Base-by-base conservation (phyloP, 352 stramenopile species). In the Phytophthora hibernalis region DNA sequence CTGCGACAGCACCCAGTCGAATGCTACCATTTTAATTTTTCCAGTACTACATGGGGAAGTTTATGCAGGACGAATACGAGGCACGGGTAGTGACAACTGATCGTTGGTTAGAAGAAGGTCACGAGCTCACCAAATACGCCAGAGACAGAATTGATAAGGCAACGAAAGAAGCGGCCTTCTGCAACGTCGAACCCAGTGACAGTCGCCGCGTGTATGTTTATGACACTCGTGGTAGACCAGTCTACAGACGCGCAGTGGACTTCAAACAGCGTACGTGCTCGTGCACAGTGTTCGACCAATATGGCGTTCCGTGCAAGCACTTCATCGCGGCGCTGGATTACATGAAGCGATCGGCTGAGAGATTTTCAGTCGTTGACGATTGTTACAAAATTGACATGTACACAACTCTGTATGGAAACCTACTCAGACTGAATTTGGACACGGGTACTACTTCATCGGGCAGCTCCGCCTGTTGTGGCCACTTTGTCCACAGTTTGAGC, bases 31-130 rank as follows among this genome's bases (percentile, higher is more conserved):
- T 60, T 18, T 40, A 48, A 12, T 40, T 69, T 35, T 54, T 74
- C 22, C 22, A 53, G 18, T 24, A 58, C n/a, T 69, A 65, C 44
- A 70, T 70, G 48, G 55, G 59, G 24, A 59, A 66, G 37, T 74
- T 69, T 7, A 74, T 74, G 66, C 31, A 38, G 0, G 33, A 60
- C 7, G 37, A 52, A 4, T 51, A 50, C 26, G 13, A 22, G 0
- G 21, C 24, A 15, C 35, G 62, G 1, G 38, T 42, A 13, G 15
- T 45, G 20, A 20, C 22, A 3, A n/a, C 38, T 4, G 1, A 37
- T 4, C 10, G 35, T 12, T 73, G 65, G 58, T 6, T 26, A 7
- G 15, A 35, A 1, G 38, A 61, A 37, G 65, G 54, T 1, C 13
- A 58, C 6, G 15, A 33, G 2, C 20, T 74, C 5, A 65, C 58